Evolutionary conservation across 208 protist species (phyloP), one percentile per base, ranked within the genome.

Genomic region (Porcisia deanei): DNA sequence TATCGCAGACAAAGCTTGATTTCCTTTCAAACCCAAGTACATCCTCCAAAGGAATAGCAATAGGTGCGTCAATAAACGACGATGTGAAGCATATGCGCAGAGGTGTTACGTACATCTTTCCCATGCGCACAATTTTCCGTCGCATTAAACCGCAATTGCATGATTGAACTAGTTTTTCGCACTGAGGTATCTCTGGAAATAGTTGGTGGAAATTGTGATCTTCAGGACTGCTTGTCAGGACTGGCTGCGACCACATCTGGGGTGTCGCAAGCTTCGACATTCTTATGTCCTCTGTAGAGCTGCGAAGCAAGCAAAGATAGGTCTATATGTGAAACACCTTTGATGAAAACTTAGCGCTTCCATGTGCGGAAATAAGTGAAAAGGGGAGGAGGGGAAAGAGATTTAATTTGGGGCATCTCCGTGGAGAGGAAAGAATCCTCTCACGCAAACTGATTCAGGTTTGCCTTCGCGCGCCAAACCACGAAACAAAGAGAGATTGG

Each of bases 71-170:
- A n/a, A 92, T 75, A 49, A 92, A 90, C 6, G 84, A 80, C 6
- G 88, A 92, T 41, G 67, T 64, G 71, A 92, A 92, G 65, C 85
- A 89, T 37, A 92, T 37, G 7, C 88, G 83, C 30, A 92, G 53
- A 18, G 84, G 80, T 9, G 88, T 88, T 37, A 88, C 71, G 70
- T 92, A 90, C 65, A 92, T 79, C 43, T 67, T 77, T 7, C 88
- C 88, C 80, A 92, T 87, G 3, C 88, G 85, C 37, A 87, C 78
- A 9, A 92, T 76, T 34, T 76, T 85, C 16, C 81, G 75, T 18
- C 77, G 64, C 18, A 82, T 73, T 0, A 92, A 57, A 20, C 79
- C 81, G 58, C 88, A 92, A 47, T 83, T 81, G 59, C 82, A 86
- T 9, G 80, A 82, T 49, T 89, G 79, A 0, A 92, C 80, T 1